These are phyloP conservation scores for Penicillium alfredii DNA, from an alignment of 495 filamentous ascomycete genomes.

Conservation along the genomic window DNA sequence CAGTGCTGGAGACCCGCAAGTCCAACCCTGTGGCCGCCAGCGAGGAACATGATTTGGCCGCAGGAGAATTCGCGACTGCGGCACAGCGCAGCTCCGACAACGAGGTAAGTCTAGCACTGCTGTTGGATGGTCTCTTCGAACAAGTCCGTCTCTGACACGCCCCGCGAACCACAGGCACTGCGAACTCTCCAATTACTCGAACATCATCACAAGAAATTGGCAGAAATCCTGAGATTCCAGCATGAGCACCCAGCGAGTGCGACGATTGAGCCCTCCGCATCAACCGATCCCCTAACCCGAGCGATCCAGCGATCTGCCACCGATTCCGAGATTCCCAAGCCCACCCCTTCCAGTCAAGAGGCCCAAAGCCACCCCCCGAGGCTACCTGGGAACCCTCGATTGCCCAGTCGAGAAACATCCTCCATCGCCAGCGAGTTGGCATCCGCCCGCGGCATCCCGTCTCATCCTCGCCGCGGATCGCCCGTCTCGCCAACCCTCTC, in stretches of 20 bases:
- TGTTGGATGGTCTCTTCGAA: neutral
- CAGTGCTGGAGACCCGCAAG: conserved; percentile 69
- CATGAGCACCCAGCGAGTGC: conserved; percentile 48
- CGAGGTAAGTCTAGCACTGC: conserved; percentile 49
- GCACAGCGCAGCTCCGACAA: conserved; percentile 65
- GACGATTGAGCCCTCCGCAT: conserved; percentile 8
- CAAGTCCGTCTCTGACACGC: conserved; percentile 2
- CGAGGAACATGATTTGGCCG: conserved; percentile 82
- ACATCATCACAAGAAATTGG: conserved; percentile 74
- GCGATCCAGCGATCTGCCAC: conserved; percentile 13
- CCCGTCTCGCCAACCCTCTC: conserved; percentile 63
- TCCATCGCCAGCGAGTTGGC: conserved; percentile 91
- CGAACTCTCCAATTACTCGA: conserved; percentile 80
- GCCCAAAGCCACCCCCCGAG: conserved; percentile 31
- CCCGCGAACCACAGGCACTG: conserved; percentile 50
- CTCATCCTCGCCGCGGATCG: conserved; percentile 55
- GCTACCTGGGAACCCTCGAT: conserved; percentile 40
- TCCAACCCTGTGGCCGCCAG: conserved; percentile 73
- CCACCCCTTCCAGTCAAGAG: conserved; percentile 23
- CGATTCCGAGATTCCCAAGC: conserved; percentile 23
- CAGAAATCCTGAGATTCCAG: conserved; percentile 68
- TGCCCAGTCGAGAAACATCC: conserved; percentile 61
- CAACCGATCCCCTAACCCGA: conserved; percentile 3
- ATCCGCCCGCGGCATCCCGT: conserved; percentile 78
- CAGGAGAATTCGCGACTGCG: conserved; percentile 81